Evolutionary conservation across 2,329 filamentous ascomycete species (phyloP).

Genomic region (Aureobasidium namibiae): DNA sequence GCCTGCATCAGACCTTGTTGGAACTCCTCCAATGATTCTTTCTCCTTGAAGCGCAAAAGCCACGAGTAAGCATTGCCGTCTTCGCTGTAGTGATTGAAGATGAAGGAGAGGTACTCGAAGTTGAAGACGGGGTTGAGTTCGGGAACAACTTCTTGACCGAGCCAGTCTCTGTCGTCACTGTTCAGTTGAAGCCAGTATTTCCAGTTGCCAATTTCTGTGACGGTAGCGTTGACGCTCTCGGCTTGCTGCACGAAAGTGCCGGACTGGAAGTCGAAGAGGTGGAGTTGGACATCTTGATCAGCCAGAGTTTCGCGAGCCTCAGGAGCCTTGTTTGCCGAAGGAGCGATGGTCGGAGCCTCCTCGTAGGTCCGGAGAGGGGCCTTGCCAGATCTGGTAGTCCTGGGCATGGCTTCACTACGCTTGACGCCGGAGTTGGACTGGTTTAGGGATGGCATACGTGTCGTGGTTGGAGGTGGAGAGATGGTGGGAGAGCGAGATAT

Average conservation of each 20-base stretch:
- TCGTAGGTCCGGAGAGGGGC: slow-evolving; percentile 24
- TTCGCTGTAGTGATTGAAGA: slow-evolving; percentile 91
- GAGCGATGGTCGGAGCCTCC: slow-evolving; percentile 48
- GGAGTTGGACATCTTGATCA: slow-evolving; percentile 72
- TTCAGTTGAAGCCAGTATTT: slow-evolving; percentile 90
- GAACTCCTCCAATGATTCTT: slow-evolving; percentile 71
- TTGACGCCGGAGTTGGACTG: slow-evolving; percentile 14
- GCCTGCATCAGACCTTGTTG: slow-evolving; percentile 93
- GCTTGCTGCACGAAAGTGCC: slow-evolving; percentile 81
- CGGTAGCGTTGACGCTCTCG: slow-evolving; percentile 62
- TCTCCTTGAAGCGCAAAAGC: slow-evolving; percentile 86
- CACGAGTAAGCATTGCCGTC: slow-evolving; percentile 92
- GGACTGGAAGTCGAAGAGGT: slow-evolving; percentile 84
- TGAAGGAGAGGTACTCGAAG: slow-evolving; percentile 97
- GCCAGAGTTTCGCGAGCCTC: slow-evolving; percentile 64
- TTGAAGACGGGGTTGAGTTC: slow-evolving; percentile 99
- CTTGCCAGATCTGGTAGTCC: slow-evolving; percentile 21
- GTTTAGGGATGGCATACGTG: neutral
- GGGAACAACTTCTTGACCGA: slow-evolving; percentile 74
- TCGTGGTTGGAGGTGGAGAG: slow-evolving; percentile 21
- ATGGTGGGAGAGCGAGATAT: slow-evolving; percentile 27
- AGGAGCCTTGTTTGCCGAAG: slow-evolving; percentile 54
- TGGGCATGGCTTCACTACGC: slow-evolving; percentile 22
- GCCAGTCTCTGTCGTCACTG: slow-evolving; percentile 68
- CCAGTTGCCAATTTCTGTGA: slow-evolving; percentile 84